Evolutionary conservation across 2,329 filamentous ascomycete genomes (phyloP).

Genomic region (Arthrobotrys conoides): DNA sequence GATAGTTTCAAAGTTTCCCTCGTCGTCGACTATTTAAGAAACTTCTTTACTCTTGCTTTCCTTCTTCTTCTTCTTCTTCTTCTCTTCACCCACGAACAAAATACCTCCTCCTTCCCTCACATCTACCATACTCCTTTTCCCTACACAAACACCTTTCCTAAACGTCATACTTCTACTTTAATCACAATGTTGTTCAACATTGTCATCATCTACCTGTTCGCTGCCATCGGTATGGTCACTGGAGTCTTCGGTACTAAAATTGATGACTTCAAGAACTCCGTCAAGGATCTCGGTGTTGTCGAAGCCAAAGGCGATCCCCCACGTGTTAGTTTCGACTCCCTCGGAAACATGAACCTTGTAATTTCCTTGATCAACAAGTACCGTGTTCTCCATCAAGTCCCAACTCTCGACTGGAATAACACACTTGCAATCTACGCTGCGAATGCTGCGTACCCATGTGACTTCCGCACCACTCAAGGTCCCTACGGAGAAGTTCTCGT

Average conservation of each 20-base stretch:
- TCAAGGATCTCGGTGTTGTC: neutral
- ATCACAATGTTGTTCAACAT: neutral
- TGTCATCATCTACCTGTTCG: neutral
- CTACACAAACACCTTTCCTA: neutral
- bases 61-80: neutral
- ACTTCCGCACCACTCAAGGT: neutral
- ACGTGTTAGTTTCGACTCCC: neutral
- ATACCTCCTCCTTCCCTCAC: neutral
- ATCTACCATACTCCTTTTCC: neutral
- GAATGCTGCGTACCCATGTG: conserved; percentile 3
- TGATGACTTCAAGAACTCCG: neutral
- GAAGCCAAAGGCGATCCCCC: neutral
- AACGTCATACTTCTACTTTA: neutral
- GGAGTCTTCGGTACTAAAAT: neutral
- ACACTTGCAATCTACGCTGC: conserved; percentile 22
- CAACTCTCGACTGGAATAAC: conserved; percentile 25
- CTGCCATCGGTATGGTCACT: neutral
- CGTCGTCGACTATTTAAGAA: neutral
- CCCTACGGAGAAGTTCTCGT: conserved; percentile 38
- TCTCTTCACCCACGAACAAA: neutral
- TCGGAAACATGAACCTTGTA: neutral
- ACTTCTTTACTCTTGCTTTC: no score
- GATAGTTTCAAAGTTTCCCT: neutral
- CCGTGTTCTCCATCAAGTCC: neutral
- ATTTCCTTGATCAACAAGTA: conserved; percentile 15